Evolutionary conservation across 225 moss, liverwort and hornwort genomes (phyloP).

Genomic region (Asterella californica): DNA sequence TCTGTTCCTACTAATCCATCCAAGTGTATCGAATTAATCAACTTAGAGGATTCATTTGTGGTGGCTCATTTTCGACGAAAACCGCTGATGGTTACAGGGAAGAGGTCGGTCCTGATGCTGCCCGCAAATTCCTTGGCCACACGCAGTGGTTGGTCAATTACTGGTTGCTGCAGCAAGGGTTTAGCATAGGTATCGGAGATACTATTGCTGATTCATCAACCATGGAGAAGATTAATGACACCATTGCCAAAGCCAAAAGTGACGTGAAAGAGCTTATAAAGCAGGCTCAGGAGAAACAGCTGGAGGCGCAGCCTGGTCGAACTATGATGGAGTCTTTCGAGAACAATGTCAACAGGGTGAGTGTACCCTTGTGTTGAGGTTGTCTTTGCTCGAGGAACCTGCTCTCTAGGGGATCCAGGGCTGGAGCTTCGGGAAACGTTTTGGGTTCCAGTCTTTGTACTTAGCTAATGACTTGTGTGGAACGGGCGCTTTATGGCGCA

Average conservation of each 20-base stretch:
- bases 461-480: background rate
- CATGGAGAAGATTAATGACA: constrained; percentile 99
- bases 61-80: no score
- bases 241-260: constrained; percentile 86
- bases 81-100: constrained; percentile 53
- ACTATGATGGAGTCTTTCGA: constrained; percentile 97
- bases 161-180: constrained; percentile 97
- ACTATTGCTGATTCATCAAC: constrained; percentile 98
- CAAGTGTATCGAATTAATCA: background rate
- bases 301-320: constrained; percentile 97
- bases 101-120: constrained; percentile 98
- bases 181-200: constrained; percentile 97
- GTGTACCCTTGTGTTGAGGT: background rate
- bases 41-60: no score
- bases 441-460: background rate
- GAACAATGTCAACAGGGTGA: constrained; percentile 89
- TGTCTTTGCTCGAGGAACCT: background rate
- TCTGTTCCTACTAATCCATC: background rate
- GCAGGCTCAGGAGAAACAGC: constrained; percentile 91
- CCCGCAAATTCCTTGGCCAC: constrained; percentile 95
- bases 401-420: background rate
- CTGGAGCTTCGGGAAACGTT: no score
- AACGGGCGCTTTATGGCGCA: no score
- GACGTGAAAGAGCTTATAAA: constrained; percentile 99
- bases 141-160: constrained; percentile 98